Base-by-base conservation (phyloP, 768 basidiomycete genomes). In the Terana coerulea region DNA sequence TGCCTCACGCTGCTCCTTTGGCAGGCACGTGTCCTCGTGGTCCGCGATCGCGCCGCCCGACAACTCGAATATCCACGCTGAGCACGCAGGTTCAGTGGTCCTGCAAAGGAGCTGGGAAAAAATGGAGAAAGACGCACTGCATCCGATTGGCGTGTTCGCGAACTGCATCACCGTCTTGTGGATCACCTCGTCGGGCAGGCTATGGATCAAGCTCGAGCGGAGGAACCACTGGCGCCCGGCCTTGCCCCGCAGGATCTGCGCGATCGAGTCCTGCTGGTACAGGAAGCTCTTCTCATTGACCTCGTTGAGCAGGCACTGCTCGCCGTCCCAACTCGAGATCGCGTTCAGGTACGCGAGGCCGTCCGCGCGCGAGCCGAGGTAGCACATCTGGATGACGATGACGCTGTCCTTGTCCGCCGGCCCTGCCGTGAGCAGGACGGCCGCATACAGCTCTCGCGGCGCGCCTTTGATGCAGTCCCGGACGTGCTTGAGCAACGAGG, bases 41-140 rank as follows among this genome's bases (percentile, higher is more conserved):
- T 93, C 91, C 0, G 68, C 65, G 34, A 91, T 77, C 1, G 88
- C 88, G 15, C 91, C 91, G 1, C 88, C 93, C 0, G 88, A 87
- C 35, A 93, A 77, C 67, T 97, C 93, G 65, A 95, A 95, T 7
- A 97, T 74, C 93, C 91, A 95, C 14, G 91, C 92, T 91, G 51
- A 10, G 43, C 29, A 21, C 11, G 34, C 15, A 40, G 14, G 7
- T 29, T 22, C 19, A 33, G 30, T 9, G 17, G 34, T 49, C 56
- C 4, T 22, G 28, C 36, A 31, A 45, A 40, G 19, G 29, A 1
- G 21, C 44, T 15, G 47, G 19, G 17, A 36, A 50, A 19, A 37
- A 17, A 17, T 30, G 41, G 21, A 42, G 42, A 39, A 35, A 9
- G 9, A 82, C 91, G 56, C 66, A 94, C 92, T 94, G 72, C 93